Conservation (phyloP, 352 stramenopile species). For the Blastocystis sp. region DNA sequence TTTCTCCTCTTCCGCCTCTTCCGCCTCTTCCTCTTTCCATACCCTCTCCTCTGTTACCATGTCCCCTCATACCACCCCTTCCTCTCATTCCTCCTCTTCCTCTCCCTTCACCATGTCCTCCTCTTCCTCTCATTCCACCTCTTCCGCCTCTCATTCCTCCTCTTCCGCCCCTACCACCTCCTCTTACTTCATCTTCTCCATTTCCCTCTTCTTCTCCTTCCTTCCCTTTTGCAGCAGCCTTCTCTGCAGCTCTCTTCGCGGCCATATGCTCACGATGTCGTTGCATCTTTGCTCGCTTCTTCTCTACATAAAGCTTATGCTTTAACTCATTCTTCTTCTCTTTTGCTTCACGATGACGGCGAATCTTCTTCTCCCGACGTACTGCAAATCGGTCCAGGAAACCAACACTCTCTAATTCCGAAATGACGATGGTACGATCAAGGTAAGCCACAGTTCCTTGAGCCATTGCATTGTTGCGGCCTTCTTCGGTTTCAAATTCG, state of each 20-base stretch:
- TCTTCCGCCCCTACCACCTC: background rate
- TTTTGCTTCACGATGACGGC: background rate
- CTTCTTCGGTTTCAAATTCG: background rate
- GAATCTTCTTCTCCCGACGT: background rate
- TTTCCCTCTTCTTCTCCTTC: background rate
- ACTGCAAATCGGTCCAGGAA: slow-evolving; percentile 9
- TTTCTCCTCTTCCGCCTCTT: background rate
- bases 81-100: background rate
- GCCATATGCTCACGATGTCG: background rate
- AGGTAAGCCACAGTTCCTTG: background rate
- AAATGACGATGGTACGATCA: background rate
- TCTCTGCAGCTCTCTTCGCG: background rate
- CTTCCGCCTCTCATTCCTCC: background rate
- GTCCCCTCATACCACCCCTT: background rate
- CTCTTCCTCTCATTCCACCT: background rate
- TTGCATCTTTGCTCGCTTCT: background rate
- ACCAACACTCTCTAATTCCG: background rate
- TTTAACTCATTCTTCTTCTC: slow-evolving; percentile 3
- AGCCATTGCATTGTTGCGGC: background rate
- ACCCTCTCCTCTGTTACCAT: background rate
- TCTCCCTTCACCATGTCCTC: background rate
- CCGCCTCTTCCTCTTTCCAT: background rate
- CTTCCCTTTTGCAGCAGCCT: background rate
- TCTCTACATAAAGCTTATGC: background rate
- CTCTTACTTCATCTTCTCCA: background rate